Evolutionary conservation across 2,329 filamentous ascomycete genomes (phyloP).

Genomic region (Aureobasidium mangrovei): DNA sequence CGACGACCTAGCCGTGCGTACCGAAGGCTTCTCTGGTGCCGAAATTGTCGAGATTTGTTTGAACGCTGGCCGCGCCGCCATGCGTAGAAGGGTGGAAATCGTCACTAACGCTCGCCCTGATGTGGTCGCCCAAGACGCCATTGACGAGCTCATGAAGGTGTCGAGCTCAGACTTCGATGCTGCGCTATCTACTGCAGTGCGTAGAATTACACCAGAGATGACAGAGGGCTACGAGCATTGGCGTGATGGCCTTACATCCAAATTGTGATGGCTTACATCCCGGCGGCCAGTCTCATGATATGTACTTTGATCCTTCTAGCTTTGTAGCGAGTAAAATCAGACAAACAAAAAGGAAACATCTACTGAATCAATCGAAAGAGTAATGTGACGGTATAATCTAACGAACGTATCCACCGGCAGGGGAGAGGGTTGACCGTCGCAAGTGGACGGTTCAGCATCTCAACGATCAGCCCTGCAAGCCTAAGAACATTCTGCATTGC

Average conservation of each 20-base stretch:
- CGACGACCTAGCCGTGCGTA: constrained; percentile 50
- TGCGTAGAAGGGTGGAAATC: neutral
- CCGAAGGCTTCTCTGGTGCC: constrained; percentile 76
- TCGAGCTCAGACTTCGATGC: constrained; percentile 35
- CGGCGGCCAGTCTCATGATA: too few species aligned
- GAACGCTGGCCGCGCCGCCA: constrained; percentile 19
- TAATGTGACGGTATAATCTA: too few species aligned
- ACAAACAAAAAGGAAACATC: too few species aligned
- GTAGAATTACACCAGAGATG: constrained; percentile 53
- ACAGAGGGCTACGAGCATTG: constrained; percentile 45
- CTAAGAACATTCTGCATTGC: too few species aligned
- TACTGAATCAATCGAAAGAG: too few species aligned
- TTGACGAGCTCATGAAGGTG: constrained; percentile 21
- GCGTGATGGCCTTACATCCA: constrained; percentile 8
- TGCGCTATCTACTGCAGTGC: constrained; percentile 37
- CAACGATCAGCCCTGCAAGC: too few species aligned
- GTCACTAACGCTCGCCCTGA: neutral
- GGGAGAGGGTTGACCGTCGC: too few species aligned
- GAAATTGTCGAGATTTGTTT: constrained; percentile 58
- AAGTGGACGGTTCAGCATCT: too few species aligned
- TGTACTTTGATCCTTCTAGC: too few species aligned
- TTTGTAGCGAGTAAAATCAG: too few species aligned
- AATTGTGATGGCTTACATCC: too few species aligned
- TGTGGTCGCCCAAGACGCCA: constrained; percentile 15
- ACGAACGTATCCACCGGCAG: too few species aligned